Evolutionary conservation across 2,329 filamentous ascomycete species (phyloP), one percentile per base, ranked within the genome.

Genomic region (Anthostomella pinea): DNA sequence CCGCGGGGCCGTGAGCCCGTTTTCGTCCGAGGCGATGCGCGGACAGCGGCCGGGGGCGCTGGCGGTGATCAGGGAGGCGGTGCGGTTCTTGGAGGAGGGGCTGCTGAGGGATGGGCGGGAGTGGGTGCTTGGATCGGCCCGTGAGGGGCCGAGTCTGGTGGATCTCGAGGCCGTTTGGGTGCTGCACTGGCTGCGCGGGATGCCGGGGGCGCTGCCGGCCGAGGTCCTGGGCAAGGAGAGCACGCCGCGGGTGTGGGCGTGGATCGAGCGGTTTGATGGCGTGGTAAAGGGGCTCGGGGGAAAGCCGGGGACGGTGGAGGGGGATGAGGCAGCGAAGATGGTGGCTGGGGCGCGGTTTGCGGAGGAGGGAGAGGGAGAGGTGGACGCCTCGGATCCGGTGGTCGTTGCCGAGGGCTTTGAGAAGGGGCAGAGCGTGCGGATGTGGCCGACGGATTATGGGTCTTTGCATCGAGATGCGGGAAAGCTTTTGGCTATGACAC

Each of bases 101-200:
- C 57, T 87, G 35, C 65, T 89, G 5, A 73, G 68, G 1, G 83
- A 87, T 60, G 81, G 77, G n/a, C 68, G 82, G 36, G 56, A 72
- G 3, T 88, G 82, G 83, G 61, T 87, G 7, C 60, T 41, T 6
- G 26, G 29, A 14, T 27, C 9, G 68, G 28, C 31, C 4, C 32
- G 24, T 6, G 23, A 69, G 3, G 57, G 59, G 13, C 77, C 79
- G 2, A 70, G 67, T 2, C 57, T 86, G 44, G 80, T 76, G 4
- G 85, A 89, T 57, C 78, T 88, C 41, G 79, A 88, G 62, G 78
- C 74, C 27, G 63, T 83, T 9, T 87, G 79, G 80, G 70, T 75
- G 0, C 72, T 87, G 46, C 73, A 82, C 58, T 88, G 84, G 84
- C 59, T 86, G 2, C 57, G 62, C 3, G 63, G 60, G 8, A 64